These are phyloP conservation scores for Ascocoryne sarcoides DNA, from an alignment of 2,329 filamentous ascomycete species.

Conservation along the genomic window DNA sequence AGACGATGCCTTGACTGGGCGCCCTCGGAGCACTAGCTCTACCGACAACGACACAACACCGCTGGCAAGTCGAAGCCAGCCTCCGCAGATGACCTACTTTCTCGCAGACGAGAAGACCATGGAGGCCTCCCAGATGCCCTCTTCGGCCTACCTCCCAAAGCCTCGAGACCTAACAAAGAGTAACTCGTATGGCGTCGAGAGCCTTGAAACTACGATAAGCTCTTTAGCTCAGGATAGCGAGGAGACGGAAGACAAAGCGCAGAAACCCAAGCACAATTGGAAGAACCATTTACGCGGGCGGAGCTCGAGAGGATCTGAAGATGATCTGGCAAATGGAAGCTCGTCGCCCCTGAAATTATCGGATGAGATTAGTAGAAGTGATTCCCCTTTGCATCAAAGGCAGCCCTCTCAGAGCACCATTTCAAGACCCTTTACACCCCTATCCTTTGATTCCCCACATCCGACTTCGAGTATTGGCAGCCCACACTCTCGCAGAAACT, in stretches of 20 bases:
- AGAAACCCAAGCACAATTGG: slow-evolving; percentile 22
- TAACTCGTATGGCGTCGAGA: slow-evolving; percentile 27
- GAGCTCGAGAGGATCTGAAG: slow-evolving; percentile 15
- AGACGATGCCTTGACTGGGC: slow-evolving; percentile 34
- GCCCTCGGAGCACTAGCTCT: slow-evolving; percentile 30
- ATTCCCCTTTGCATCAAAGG: slow-evolving; percentile 24
- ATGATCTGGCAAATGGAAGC: slow-evolving; percentile 15
- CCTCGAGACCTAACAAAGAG: slow-evolving; percentile 31
- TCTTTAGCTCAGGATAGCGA: slow-evolving; percentile 24
- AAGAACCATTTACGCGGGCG: slow-evolving; percentile 20
- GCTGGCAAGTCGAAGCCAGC: slow-evolving; percentile 27
- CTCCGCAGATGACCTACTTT: slow-evolving; percentile 43
- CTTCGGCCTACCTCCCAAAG: slow-evolving; percentile 23
- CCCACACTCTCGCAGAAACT: slow-evolving; percentile 43
- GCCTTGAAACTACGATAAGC: slow-evolving; percentile 27
- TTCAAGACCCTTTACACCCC: slow-evolving; percentile 39
- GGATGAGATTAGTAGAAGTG: slow-evolving; percentile 27
- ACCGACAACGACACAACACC: slow-evolving; percentile 31
- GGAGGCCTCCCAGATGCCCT: slow-evolving; percentile 32
- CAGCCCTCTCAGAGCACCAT: slow-evolving; percentile 27
- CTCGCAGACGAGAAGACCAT: slow-evolving; percentile 42
- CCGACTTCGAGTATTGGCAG: slow-evolving; percentile 38
- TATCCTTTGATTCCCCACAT: slow-evolving; percentile 33
- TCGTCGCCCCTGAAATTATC: slow-evolving; percentile 29
- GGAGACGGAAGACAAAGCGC: slow-evolving; percentile 20